Percentiles rank a stretch among this genome's conserved stretches.
phyloP scores from a whole-genome alignment of 768 basidiomycete genomes.

The Sarcodon sp. region DNA sequence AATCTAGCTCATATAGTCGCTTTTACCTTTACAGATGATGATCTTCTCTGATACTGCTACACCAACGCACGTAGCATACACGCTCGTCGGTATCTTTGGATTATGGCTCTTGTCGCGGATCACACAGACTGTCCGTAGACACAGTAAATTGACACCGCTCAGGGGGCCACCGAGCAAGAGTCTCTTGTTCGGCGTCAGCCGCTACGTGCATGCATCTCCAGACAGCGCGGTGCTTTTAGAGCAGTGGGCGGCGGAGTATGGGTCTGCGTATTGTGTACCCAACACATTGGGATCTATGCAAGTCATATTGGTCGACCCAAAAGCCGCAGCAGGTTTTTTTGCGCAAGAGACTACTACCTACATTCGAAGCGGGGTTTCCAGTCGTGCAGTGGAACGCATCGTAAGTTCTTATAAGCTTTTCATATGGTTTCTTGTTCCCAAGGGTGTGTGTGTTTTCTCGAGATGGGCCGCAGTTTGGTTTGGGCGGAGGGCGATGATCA shows the following conservation, averaged over 20 bases:
- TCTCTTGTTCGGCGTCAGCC: conserved; percentile 26
- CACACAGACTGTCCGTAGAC: conserved; percentile 4
- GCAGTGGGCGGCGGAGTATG: conserved; percentile 34
- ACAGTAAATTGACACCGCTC: conserved; percentile 20
- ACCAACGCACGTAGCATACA: too few species aligned
- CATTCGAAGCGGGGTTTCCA: conserved; percentile 20
- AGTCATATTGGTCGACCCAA: conserved; percentile 17
- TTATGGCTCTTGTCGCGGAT: conserved; percentile 11
- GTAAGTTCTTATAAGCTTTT: conserved; percentile 12
- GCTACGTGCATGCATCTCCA: conserved; percentile 14
- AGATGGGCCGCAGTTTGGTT: conserved; percentile 24
- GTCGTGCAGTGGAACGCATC: conserved; percentile 23
- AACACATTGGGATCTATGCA: conserved; percentile 8
- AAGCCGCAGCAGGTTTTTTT: conserved; percentile 38
- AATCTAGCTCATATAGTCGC: too few species aligned
- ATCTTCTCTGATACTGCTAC: too few species aligned
- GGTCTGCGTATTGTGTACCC: conserved; percentile 30
- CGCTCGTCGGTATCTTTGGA: background rate
- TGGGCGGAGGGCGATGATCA: conserved; percentile 30
- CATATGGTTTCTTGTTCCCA: too few species aligned
- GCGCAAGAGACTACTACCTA: conserved; percentile 37
- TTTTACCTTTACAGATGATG: too few species aligned
- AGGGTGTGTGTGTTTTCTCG: too few species aligned
- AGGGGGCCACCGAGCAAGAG: conserved; percentile 28
- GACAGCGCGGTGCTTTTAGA: conserved; percentile 25